Conservation (phyloP, 1,284 basidiomycete species). For the Gymnopus androsaceus region DNA sequence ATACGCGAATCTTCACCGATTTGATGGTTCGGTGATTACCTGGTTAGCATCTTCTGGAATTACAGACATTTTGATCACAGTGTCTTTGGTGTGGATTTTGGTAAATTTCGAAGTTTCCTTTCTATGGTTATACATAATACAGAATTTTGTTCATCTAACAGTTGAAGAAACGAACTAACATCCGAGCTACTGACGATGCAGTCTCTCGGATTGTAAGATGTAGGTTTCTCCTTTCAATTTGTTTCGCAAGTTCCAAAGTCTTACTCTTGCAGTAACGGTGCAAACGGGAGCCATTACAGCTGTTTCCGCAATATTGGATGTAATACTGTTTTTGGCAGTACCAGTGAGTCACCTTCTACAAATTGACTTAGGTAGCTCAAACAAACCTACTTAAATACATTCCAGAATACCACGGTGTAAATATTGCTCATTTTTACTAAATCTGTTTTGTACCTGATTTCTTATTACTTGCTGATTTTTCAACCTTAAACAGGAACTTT, state of each 20-base stretch:
- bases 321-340: background rate
- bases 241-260: background rate
- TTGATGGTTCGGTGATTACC: constrained; percentile 3
- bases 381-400: background rate
- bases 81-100: constrained; percentile 4
- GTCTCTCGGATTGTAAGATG: constrained; percentile 2
- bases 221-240: background rate
- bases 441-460: too few relatives aligned
- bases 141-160: background rate
- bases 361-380: background rate
- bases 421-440: background rate
- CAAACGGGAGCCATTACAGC: background rate
- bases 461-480: background rate
- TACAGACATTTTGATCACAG: constrained; percentile 2
- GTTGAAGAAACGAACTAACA: background rate
- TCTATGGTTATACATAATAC: too few relatives aligned
- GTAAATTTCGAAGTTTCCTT: background rate
- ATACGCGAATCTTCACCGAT: constrained; percentile 6
- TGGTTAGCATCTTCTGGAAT: constrained; percentile 1
- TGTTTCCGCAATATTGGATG: background rate
- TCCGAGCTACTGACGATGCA: constrained; percentile 6
- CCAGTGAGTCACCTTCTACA: background rate
- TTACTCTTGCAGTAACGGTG: background rate
- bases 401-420: constrained; percentile 1
- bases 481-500: background rate